These are phyloP conservation scores for Monilinia aucupariae DNA, from an alignment of 2,329 filamentous ascomycete species.

Conservation along the genomic window DNA sequence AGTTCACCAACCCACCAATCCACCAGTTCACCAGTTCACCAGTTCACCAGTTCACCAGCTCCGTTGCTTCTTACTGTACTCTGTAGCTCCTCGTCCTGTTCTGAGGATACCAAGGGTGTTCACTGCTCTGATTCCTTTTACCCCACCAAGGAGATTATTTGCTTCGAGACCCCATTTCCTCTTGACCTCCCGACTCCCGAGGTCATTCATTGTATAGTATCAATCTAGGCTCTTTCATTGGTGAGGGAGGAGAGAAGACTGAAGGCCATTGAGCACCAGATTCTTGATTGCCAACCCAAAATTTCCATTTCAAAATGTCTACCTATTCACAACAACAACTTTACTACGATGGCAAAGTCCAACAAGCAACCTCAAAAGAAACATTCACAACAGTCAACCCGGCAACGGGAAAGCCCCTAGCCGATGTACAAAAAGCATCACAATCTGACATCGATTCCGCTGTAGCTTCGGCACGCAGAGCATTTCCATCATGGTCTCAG, in stretches of 20 bases:
- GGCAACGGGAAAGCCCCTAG: constrained; percentile 61
- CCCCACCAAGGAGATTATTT: constrained; percentile 13
- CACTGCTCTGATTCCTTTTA: background rate
- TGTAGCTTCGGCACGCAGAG: constrained; percentile 62
- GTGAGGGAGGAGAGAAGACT: constrained; percentile 5
- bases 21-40: too few relatives aligned
- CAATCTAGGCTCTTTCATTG: constrained; percentile 2
- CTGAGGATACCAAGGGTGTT: background rate
- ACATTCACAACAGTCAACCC: constrained; percentile 72
- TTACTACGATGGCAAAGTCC: constrained; percentile 68
- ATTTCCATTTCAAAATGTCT: constrained; percentile 18
- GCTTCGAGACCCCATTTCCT: constrained; percentile 1
- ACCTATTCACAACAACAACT: constrained; percentile 54
- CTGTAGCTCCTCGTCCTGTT: background rate
- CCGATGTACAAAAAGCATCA: constrained; percentile 67
- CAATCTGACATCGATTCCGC: constrained; percentile 64
- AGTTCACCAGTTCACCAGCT: too few relatives aligned
- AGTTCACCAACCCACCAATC: too few relatives aligned
- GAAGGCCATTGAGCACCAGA: constrained; percentile 2
- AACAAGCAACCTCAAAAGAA: constrained; percentile 52
- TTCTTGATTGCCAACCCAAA: constrained; percentile 16
- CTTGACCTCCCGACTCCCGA: background rate
- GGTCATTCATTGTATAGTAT: background rate
- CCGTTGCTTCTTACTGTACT: background rate
- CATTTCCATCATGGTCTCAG: constrained; percentile 71